phyloP scores from a whole-genome alignment of 1,139 yeast species.

The Arxiozyma bovina region DNA sequence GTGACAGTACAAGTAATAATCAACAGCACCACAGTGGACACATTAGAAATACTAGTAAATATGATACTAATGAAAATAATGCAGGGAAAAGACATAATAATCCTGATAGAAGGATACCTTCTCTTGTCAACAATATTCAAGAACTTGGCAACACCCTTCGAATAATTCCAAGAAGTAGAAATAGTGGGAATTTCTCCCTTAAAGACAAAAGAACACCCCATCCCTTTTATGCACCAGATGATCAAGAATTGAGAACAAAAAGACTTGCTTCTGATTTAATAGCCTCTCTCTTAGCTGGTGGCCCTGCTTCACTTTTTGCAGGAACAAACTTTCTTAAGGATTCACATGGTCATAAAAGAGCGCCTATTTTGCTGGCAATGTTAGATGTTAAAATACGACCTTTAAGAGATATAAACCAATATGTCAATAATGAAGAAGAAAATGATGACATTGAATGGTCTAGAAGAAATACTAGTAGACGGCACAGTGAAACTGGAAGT shows the following conservation, averaged over 20 bases:
- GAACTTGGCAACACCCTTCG: neutral
- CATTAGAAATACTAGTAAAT: neutral
- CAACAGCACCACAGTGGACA: neutral
- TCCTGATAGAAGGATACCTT: neutral
- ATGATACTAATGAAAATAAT: neutral
- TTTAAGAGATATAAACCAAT: conserved; percentile 6
- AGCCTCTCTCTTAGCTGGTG: conserved; percentile 58
- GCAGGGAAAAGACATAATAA: neutral
- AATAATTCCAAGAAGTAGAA: neutral
- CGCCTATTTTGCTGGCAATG: conserved; percentile 71
- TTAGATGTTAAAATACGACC: conserved; percentile 53
- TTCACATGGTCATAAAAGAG: conserved; percentile 67
- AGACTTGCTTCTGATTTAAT: conserved; percentile 56
- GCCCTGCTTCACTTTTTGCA: conserved; percentile 69
- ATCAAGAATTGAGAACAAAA: conserved; percentile 11
- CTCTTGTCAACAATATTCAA: neutral
- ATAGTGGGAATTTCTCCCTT: neutral
- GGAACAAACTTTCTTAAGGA: conserved; percentile 72
- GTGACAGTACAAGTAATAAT: neutral
- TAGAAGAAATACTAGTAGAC: neutral
- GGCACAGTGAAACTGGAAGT: neutral
- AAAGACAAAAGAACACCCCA: neutral
- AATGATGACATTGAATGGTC: conserved; percentile 1
- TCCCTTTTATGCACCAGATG: neutral
- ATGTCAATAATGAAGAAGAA: conserved; percentile 5